Percentiles rank a stretch among this genome's conserved stretches.
phyloP scores from a whole-genome alignment of 768 basidiomycete genomes.

The Botryobasidium botryosum region DNA sequence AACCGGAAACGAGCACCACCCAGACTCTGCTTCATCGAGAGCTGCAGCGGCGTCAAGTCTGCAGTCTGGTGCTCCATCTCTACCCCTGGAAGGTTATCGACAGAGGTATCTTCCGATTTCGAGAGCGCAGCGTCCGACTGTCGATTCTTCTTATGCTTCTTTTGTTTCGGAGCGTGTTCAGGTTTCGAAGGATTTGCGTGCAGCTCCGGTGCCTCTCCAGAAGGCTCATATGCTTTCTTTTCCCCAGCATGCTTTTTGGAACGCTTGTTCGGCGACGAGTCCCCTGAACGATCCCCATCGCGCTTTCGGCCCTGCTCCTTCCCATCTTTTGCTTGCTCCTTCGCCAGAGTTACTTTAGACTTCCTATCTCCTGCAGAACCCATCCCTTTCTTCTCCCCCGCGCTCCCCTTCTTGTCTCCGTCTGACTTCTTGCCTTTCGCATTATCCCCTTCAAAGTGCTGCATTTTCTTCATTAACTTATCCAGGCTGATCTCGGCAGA shows the following conservation, averaged over 20 bases:
- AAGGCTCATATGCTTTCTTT: conserved; percentile 3
- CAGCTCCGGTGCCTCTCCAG: neutral
- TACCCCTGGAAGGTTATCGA: neutral
- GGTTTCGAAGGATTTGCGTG: neutral
- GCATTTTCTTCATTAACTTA: conserved; percentile 38
- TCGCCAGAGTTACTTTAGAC: no score
- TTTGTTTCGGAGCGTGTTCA: conserved; percentile 10
- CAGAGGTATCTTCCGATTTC: neutral
- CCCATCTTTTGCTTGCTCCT: no score
- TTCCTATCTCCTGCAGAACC: no score
- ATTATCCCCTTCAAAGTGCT: conserved; percentile 6
- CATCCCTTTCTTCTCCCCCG: conserved; percentile 4
- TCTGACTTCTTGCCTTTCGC: conserved; percentile 5
- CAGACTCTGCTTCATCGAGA: conserved; percentile 57
- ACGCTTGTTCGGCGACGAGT: neutral
- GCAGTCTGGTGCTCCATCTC: conserved; percentile 11
- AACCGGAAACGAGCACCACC: conserved; percentile 82
- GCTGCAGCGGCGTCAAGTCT: conserved; percentile 54
- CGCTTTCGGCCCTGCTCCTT: no score
- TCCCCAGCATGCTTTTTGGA: neutral
- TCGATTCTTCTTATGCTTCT: conserved; percentile 15
- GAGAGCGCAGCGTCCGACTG: neutral
- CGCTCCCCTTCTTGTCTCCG: conserved; percentile 12
- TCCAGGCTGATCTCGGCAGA: conserved; percentile 38
- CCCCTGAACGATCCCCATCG: neutral